Evolutionary conservation across 345 rosid genomes (phyloP), one percentile per base, ranked within the genome.

Genomic region (Arabidopsis suecica): DNA sequence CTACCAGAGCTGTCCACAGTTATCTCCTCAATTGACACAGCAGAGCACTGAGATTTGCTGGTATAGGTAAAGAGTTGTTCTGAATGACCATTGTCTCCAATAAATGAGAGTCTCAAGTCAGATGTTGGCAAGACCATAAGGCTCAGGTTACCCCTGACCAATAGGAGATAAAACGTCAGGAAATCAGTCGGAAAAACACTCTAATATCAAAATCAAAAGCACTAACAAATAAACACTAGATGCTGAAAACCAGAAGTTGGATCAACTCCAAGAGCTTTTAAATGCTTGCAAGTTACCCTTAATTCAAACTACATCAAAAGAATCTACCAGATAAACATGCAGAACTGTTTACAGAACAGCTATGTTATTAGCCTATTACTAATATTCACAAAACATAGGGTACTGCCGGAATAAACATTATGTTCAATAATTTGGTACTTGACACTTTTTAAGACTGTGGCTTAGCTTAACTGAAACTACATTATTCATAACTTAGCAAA

Each of bases 61-160:
- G 86, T 84, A 36, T 89, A 74, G 45, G 96, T 87, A 68, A 86
- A 83, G 36, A 96, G 78, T 64, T 88, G 87, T 69, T 91, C 96
- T 0, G 87, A 65, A 25, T 67, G 87, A 53, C 96, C 98, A 84
- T 91, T 85, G 77, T 96, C 99, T 72, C 97, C 94, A 38, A 85
- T 64, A 78, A 91, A 93, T 4, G 91, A 83, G 59, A 93, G 86
- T 28, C 96, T 88, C 84, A 96, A 76, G 82, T 84, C 88, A 55
- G 99, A 91, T 50, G 96, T 82, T 67, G 99, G 98, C 85, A 96
- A 78, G 23, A 93, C 77, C 9, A 82, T 78, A 30, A 96, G 90
- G 80, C 83, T 91, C 73, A 96, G 84, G 71, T 83, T 88, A 32
- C 99, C 98, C 89, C 99, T 96, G 95, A 47, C 42, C 65, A 82